These are phyloP conservation scores for Inonotus hispidus DNA, from an alignment of 1,284 basidiomycete species.

Conservation along the genomic window DNA sequence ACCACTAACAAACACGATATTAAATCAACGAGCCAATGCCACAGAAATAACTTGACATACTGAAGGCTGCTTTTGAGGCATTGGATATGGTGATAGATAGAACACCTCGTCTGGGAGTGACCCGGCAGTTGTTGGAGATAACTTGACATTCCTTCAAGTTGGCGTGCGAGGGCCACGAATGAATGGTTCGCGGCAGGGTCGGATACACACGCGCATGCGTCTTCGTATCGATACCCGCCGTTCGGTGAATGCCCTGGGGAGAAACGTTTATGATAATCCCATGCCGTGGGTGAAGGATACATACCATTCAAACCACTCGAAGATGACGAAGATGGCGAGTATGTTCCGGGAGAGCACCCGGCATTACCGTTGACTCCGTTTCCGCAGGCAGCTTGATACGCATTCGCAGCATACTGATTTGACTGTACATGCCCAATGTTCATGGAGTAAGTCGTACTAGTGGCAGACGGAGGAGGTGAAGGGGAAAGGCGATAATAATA, in stretches of 20 bases:
- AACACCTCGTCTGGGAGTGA: conserved; percentile 48
- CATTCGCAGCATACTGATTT: conserved; percentile 1
- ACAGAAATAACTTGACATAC: conserved; percentile 40
- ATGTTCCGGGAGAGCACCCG: conserved; percentile 15
- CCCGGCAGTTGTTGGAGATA: conserved; percentile 57
- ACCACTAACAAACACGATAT: conserved; percentile 5
- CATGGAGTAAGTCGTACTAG: conserved; percentile 32
- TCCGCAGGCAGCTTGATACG: conserved; percentile 1
- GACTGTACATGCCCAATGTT: conserved; percentile 30
- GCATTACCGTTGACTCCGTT: conserved; percentile 4
- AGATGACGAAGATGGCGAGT: conserved; percentile 17
- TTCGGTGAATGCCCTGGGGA: conserved; percentile 2
- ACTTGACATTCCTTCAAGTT: conserved; percentile 52
- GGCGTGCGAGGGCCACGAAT: conserved; percentile 56
- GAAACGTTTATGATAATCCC: not conserved
- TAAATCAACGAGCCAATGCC: conserved; percentile 25
- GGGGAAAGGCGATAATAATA: conserved; percentile 59
- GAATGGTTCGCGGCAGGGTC: conserved; percentile 53
- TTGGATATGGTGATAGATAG: conserved; percentile 51
- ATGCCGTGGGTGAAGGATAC: not conserved
- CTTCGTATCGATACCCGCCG: conserved; percentile 24
- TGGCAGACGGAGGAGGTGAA: conserved; percentile 38
- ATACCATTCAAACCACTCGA: conserved; percentile 15
- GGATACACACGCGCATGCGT: conserved; percentile 58
- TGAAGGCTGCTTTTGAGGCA: conserved; percentile 62